These are phyloP conservation scores for Penstemon eatonii DNA, from an alignment of 257 asterid genomes.

Conservation along the genomic window DNA sequence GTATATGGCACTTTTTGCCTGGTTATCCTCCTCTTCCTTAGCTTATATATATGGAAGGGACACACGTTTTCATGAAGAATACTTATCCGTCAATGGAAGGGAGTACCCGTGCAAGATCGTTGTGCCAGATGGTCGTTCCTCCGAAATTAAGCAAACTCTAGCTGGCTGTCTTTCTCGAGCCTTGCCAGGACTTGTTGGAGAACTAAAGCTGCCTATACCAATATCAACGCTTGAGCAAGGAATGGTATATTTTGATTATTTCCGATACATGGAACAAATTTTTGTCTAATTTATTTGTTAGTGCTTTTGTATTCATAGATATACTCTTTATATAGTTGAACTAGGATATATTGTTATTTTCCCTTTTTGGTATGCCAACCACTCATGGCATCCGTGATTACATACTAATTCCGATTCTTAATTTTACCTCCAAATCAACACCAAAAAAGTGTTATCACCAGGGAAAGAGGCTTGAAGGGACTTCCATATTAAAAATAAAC, in stretches of 20 bases:
- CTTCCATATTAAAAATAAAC: background rate
- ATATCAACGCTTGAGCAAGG: constrained; percentile 76
- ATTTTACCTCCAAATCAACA: too few relatives aligned
- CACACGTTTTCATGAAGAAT: constrained; percentile 67
- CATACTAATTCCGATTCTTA: too few relatives aligned
- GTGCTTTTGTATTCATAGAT: background rate
- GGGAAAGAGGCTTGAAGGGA: too few relatives aligned
- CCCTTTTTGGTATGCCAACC: too few relatives aligned
- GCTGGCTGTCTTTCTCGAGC: constrained; percentile 84
- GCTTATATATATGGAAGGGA: constrained; percentile 89
- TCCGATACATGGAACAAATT: background rate
- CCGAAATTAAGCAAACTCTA: constrained; percentile 80
- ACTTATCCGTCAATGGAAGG: constrained; percentile 67
- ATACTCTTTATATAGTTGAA: background rate
- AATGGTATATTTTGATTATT: constrained; percentile 50
- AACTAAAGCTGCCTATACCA: constrained; percentile 76
- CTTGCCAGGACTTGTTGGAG: constrained; percentile 79
- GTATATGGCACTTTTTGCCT: constrained; percentile 78
- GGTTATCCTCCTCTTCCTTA: constrained; percentile 86
- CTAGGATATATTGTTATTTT: too few relatives aligned
- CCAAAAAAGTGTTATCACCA: too few relatives aligned
- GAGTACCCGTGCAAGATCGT: constrained; percentile 71
- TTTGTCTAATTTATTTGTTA: constrained; percentile 1
- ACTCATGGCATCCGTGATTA: too few relatives aligned
- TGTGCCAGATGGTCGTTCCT: constrained; percentile 66